Evolutionary conservation across 1,284 basidiomycete genomes (phyloP).

Genomic region (Vanrija pseudolonga): DNA sequence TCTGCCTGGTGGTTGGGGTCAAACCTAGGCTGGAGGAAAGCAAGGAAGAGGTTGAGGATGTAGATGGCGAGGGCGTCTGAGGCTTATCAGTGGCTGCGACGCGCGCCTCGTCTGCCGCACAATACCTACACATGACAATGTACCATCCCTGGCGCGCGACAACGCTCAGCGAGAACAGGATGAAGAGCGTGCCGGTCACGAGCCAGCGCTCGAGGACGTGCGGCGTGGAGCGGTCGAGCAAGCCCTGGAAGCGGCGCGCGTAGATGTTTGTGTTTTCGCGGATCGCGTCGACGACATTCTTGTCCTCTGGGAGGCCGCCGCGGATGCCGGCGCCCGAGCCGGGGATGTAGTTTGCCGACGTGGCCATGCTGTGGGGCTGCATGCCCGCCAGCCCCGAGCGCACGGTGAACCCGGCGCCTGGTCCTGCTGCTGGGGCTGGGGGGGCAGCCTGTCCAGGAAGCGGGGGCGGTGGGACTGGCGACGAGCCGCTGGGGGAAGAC

Average conservation of each 20-base stretch:
- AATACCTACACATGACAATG: constrained; percentile 55
- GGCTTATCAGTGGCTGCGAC: background rate
- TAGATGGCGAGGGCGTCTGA: constrained; percentile 85
- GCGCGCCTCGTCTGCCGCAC: too few relatives aligned
- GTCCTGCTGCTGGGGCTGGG: constrained; percentile 32
- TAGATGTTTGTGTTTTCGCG: constrained; percentile 47
- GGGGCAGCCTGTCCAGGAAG: constrained; percentile 34
- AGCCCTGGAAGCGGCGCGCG: constrained; percentile 61
- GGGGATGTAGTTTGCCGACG: constrained; percentile 27
- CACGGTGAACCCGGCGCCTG: constrained; percentile 47
- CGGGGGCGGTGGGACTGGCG: constrained; percentile 17
- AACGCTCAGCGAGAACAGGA: constrained; percentile 81
- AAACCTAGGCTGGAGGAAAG: constrained; percentile 59
- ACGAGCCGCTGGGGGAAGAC: background rate
- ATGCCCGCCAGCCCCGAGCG: constrained; percentile 46
- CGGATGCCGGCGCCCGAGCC: constrained; percentile 33
- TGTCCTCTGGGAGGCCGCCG: constrained; percentile 43
- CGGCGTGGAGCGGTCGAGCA: constrained; percentile 87
- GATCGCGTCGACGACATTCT: constrained; percentile 47
- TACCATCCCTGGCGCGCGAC: constrained; percentile 92
- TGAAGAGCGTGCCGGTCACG: constrained; percentile 67
- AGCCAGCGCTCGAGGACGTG: constrained; percentile 85
- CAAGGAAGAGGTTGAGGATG: constrained; percentile 68
- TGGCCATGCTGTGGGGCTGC: constrained; percentile 38
- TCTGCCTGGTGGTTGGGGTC: constrained; percentile 94